Percentiles rank a stretch among this genome's conserved stretches.
Evolutionary conservation across 1,139 yeast species (phyloP).

Genomic region (Yamadazyma atlantica): DNA sequence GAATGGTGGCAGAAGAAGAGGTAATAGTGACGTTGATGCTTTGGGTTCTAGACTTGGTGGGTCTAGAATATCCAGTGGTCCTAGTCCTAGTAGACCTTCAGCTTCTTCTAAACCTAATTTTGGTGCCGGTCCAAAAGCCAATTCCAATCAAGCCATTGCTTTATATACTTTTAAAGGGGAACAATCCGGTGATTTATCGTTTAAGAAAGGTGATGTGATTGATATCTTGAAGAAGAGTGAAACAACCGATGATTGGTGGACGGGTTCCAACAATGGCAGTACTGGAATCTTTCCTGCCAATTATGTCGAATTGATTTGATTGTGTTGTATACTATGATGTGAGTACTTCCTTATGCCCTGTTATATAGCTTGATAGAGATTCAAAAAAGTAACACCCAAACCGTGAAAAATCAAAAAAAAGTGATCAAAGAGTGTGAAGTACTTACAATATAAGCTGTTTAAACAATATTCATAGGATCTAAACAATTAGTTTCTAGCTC

Average conservation of each 20-base stretch:
- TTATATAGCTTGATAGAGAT: neutral
- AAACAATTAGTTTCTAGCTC: too few species aligned
- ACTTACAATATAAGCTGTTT: neutral
- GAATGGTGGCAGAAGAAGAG: slow-evolving; percentile 26
- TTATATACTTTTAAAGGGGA: slow-evolving; percentile 86
- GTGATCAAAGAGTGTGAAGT: neutral
- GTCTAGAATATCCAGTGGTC: slow-evolving; percentile 25
- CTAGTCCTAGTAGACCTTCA: slow-evolving; percentile 41
- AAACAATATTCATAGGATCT: too few species aligned
- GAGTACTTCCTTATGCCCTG: neutral
- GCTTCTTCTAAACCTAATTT: slow-evolving; percentile 55
- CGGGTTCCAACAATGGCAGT: slow-evolving; percentile 78
- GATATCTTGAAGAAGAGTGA: slow-evolving; percentile 82
- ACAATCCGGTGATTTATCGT: slow-evolving; percentile 86
- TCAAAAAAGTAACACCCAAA: neutral
- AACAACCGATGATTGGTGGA: slow-evolving; percentile 98
- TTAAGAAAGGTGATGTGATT: slow-evolving; percentile 94
- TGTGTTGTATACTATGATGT: neutral
- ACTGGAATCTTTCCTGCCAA: slow-evolving; percentile 98
- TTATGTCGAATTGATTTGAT: slow-evolving; percentile 76
- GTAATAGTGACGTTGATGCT: slow-evolving; percentile 35
- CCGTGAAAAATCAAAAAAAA: neutral
- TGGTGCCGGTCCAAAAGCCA: slow-evolving; percentile 41
- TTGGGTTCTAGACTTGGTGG: slow-evolving; percentile 32
- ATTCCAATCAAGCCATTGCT: slow-evolving; percentile 83